A percentile compares a stretch with the other conserved stretches of the same genome.
Conservation (phyloP, 2,329 filamentous ascomycete genomes). For the Penicillium sp. region DNA sequence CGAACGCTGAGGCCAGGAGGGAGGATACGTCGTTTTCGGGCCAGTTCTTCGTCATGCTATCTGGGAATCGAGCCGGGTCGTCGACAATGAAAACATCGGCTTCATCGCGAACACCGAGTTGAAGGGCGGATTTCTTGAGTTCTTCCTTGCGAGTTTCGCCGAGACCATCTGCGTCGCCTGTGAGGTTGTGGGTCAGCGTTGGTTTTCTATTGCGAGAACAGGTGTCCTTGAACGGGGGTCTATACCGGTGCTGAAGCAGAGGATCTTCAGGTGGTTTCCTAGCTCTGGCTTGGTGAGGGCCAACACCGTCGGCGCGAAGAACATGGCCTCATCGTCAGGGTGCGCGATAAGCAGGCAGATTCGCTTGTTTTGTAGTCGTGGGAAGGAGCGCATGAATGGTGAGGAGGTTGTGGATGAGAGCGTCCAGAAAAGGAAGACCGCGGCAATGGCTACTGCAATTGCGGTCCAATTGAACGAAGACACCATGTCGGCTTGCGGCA, state of each 20-base stretch:
- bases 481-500: slow-evolving; percentile 16
- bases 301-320: slow-evolving; percentile 88
- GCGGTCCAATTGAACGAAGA: slow-evolving; percentile 30
- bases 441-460: slow-evolving; percentile 41
- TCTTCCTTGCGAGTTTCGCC: slow-evolving; percentile 83
- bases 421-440: slow-evolving; percentile 50
- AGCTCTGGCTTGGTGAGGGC: slow-evolving; percentile 78
- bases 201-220: background rate
- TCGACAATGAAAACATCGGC: slow-evolving; percentile 88
- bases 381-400: slow-evolving; percentile 49
- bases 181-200: background rate
- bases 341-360: slow-evolving; percentile 94
- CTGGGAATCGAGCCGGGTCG: slow-evolving; percentile 74
- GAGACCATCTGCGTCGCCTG: slow-evolving; percentile 83
- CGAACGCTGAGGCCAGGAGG: slow-evolving; percentile 74
- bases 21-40: slow-evolving; percentile 69
- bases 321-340: slow-evolving; percentile 99
- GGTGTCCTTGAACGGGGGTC: background rate
- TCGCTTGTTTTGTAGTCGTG: slow-evolving; percentile 76
- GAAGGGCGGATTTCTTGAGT: slow-evolving; percentile 76
- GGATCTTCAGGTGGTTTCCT: slow-evolving; percentile 90
- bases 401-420: slow-evolving; percentile 46
- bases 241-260: slow-evolving; percentile 84
- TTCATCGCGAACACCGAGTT: slow-evolving; percentile 73
- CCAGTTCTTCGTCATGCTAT: slow-evolving; percentile 86